These are phyloP conservation scores for Fraxinus anomala DNA, from an alignment of 257 asterid genomes.

Conservation along the genomic window DNA sequence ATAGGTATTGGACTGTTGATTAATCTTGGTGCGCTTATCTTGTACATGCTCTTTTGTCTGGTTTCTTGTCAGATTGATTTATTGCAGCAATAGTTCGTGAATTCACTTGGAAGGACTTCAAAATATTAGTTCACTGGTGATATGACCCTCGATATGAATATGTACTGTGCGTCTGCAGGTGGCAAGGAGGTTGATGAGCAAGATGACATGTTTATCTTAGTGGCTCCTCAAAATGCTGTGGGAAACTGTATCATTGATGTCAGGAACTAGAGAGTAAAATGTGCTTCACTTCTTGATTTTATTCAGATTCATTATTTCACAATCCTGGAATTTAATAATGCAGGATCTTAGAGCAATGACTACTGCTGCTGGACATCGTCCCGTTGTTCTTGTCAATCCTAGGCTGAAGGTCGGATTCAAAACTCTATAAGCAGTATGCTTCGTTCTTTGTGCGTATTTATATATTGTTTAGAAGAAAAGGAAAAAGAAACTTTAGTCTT, in stretches of 20 bases:
- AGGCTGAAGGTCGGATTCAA: conserved; percentile 60
- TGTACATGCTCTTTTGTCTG: background rate
- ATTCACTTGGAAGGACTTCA: background rate
- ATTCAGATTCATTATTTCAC: conserved; percentile 18
- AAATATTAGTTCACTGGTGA: background rate
- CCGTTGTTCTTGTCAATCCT: conserved; percentile 85
- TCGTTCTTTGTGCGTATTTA: background rate
- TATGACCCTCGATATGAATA: conserved; percentile 9
- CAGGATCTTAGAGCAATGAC: conserved; percentile 95
- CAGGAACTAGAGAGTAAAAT: conserved; percentile 36
- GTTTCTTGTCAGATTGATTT: background rate
- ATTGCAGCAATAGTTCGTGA: background rate
- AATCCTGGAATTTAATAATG: conserved; percentile 30
- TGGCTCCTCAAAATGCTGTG: conserved; percentile 98
- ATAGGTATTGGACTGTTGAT: conserved; percentile 51
- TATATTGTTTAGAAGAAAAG: conserved; percentile 16
- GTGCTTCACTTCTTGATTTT: conserved; percentile 12
- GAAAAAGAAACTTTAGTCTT: background rate
- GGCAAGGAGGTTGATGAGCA: conserved; percentile 82
- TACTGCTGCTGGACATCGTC: conserved; percentile 85
- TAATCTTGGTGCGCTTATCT: background rate
- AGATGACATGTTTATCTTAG: conserved; percentile 84
- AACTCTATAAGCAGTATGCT: conserved; percentile 12
- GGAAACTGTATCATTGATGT: conserved; percentile 94
- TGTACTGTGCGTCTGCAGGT: conserved; percentile 50